phyloP scores from a whole-genome alignment of 2,329 filamentous ascomycete genomes.

The Fonsecaea pedrosoi region DNA sequence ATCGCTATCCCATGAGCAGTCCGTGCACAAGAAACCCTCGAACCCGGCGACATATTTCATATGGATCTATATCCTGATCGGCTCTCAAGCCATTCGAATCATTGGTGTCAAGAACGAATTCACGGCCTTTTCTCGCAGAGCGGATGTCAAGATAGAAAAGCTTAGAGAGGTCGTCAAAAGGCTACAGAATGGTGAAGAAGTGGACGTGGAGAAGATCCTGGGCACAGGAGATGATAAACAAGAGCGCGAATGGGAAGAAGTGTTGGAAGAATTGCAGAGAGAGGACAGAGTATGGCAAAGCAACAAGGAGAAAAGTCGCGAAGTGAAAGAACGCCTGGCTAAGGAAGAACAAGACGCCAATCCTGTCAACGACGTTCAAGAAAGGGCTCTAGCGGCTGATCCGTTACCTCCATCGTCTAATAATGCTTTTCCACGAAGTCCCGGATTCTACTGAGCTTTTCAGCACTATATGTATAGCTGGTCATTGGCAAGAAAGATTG shows the following conservation, averaged over 20 bases:
- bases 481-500: background rate
- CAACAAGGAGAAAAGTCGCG: conserved; percentile 32
- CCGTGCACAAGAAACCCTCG: conserved; percentile 64
- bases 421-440: conserved; percentile 17
- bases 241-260: conserved; percentile 86
- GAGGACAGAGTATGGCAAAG: conserved; percentile 39
- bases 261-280: conserved; percentile 36
- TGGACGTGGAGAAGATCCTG: conserved; percentile 82
- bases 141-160: conserved; percentile 78
- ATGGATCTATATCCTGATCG: conserved; percentile 82
- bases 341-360: conserved; percentile 37
- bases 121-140: conserved; percentile 72
- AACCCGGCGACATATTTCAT: conserved; percentile 86
- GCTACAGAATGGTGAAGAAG: conserved; percentile 60
- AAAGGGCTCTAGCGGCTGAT: conserved; percentile 14
- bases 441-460: conserved; percentile 35
- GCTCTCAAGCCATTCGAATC: conserved; percentile 94
- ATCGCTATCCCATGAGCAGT: conserved; percentile 51
- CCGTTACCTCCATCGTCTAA: background rate
- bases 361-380: conserved; percentile 29
- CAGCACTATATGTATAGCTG: background rate
- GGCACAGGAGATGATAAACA: conserved; percentile 77
- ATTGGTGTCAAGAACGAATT: conserved; percentile 80
- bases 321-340: conserved; percentile 34
- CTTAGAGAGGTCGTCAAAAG: conserved; percentile 69